A percentile compares a stretch with the other conserved stretches of the same genome.
phyloP scores from a whole-genome alignment of 768 basidiomycete species.

The Galerina marginata region DNA sequence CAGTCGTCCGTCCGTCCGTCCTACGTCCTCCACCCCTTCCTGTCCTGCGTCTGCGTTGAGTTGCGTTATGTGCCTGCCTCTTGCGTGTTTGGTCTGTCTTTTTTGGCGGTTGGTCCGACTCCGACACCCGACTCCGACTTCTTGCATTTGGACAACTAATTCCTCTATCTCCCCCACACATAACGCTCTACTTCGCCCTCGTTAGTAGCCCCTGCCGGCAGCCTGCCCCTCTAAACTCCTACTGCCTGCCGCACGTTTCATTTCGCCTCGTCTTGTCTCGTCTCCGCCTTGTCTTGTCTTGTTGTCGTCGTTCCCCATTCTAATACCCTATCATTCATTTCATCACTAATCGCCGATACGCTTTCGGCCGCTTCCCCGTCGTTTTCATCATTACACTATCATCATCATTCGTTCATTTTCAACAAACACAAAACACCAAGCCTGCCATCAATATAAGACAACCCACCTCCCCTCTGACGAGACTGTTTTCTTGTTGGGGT shows the following conservation, averaged over 20 bases:
- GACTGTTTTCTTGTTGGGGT: no score
- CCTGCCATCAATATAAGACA: no score
- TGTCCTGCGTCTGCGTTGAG: no score
- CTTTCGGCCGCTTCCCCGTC: no score
- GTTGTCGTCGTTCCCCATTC: no score
- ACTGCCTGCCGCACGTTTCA: conserved; percentile 2
- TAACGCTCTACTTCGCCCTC: background rate
- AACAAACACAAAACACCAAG: no score
- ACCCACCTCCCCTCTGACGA: no score
- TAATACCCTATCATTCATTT: no score
- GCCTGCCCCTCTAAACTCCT: background rate
- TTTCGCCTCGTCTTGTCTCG: conserved; percentile 1
- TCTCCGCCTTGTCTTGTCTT: no score
- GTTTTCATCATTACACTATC: no score
- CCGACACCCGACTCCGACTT: background rate
- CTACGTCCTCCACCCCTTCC: background rate
- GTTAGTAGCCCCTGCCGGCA: background rate
- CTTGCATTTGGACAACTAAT: background rate
- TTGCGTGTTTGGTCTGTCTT: background rate
- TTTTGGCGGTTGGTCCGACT: background rate
- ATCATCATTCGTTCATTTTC: no score
- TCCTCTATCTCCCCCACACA: background rate
- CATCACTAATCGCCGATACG: no score
- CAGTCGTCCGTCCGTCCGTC: background rate
- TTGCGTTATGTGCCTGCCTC: background rate